A percentile compares a stretch with the other conserved stretches of the same genome.
Evolutionary conservation across 805 yeast genomes (phyloP).

Genomic region (Metschnikowia lachancei): DNA sequence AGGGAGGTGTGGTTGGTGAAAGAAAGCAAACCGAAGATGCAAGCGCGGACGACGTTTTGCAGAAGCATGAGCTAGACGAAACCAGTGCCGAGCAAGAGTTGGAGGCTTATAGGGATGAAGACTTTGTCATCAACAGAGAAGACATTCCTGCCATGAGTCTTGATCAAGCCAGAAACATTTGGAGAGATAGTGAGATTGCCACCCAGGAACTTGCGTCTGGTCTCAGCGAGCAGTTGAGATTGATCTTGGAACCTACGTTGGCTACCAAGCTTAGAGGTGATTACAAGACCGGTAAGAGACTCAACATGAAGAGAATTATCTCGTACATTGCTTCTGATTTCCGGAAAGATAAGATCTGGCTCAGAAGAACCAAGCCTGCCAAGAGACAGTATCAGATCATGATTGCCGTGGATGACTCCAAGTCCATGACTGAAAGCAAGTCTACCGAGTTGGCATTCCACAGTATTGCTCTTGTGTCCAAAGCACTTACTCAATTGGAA

Average conservation of each 20-base stretch:
- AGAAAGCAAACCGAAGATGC: conserved; percentile 28
- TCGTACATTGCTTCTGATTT: conserved; percentile 97
- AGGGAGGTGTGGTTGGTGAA: conserved; percentile 52
- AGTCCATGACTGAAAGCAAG: conserved; percentile 92
- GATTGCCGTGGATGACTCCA: conserved; percentile 97
- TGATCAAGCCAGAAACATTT: conserved; percentile 70
- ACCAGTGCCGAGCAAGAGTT: conserved; percentile 15
- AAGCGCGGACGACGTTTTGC: conserved; percentile 13
- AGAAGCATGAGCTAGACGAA: conserved; percentile 21
- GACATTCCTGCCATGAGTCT: conserved; percentile 47
- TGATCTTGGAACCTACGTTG: conserved; percentile 90
- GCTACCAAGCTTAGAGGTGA: conserved; percentile 96
- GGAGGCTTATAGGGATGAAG: conserved; percentile 15
- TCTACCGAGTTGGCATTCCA: conserved; percentile 91
- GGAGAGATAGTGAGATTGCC: conserved; percentile 81
- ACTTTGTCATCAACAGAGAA: conserved; percentile 22
- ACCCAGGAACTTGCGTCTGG: conserved; percentile 86
- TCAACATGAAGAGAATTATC: conserved; percentile 95
- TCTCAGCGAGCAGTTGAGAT: conserved; percentile 86
- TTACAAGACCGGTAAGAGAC: conserved; percentile 93
- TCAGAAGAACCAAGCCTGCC: conserved; percentile 94
- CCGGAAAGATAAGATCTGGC: conserved; percentile 97
- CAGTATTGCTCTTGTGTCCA: conserved; percentile 88
- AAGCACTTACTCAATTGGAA: conserved; percentile 90
- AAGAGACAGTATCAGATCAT: conserved; percentile 96